These are phyloP conservation scores for Penicillium sp. DNA, from an alignment of 2,329 filamentous ascomycete species.

Conservation along the genomic window DNA sequence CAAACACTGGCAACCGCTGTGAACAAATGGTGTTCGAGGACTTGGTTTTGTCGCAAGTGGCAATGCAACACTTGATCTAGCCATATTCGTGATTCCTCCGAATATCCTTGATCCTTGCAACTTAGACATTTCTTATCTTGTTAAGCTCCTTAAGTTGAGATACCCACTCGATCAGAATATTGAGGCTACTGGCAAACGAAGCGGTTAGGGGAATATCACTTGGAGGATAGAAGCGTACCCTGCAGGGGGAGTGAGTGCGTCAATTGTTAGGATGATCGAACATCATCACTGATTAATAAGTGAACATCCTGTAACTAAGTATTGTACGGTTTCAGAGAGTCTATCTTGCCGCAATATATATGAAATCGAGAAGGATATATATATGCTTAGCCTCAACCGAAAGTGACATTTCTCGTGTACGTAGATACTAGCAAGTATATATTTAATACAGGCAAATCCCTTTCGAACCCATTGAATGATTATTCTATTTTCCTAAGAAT, in stretches of 20 bases:
- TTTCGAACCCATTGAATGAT: background rate
- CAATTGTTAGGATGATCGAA: background rate
- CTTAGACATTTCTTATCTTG: rapidly evolving
- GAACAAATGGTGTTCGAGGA: background rate
- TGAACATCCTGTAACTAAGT: too few species aligned
- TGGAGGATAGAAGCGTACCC: background rate
- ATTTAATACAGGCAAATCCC: too few species aligned
- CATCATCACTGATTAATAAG: too few species aligned
- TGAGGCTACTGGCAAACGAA: background rate
- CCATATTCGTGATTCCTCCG: background rate
- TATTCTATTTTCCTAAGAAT: background rate
- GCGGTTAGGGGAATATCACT: background rate
- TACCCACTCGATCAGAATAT: background rate
- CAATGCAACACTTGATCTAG: background rate
- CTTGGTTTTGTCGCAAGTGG: background rate
- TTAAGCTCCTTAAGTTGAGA: background rate
- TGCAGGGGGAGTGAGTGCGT: background rate
- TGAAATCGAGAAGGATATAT: background rate
- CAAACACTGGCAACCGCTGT: background rate
- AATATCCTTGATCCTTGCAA: background rate
- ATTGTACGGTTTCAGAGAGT: background rate
- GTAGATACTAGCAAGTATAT: too few species aligned
- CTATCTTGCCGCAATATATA: too few species aligned
- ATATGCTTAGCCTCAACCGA: too few species aligned
- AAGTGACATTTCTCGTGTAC: background rate